Percentiles rank a stretch among this genome's conserved stretches.
Conservation (phyloP, 2,329 filamentous ascomycete species). For the Aureobasidium vineae region DNA sequence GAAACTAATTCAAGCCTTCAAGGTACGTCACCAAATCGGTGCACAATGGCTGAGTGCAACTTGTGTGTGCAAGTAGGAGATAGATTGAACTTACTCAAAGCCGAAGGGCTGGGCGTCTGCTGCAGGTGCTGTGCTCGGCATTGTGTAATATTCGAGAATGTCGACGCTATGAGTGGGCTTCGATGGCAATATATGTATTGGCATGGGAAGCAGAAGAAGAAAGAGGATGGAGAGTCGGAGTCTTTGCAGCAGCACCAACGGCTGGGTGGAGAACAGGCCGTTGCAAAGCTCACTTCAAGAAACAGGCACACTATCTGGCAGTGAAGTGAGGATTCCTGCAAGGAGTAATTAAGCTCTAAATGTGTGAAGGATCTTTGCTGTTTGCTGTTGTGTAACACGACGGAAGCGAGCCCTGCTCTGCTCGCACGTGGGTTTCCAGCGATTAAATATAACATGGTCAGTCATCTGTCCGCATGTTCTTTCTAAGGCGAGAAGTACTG, state of each 20-base stretch:
- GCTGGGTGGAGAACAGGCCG: slow-evolving; percentile 18
- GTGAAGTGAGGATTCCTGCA: slow-evolving; percentile 14
- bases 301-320: slow-evolving; percentile 8
- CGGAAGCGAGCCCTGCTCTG: background rate
- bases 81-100: slow-evolving; percentile 23
- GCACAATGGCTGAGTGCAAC: slow-evolving; percentile 2
- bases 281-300: slow-evolving; percentile 21
- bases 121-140: slow-evolving; percentile 16
- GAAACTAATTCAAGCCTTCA: background rate
- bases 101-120: slow-evolving; percentile 8
- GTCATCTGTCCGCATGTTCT: background rate
- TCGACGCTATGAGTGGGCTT: slow-evolving; percentile 1
- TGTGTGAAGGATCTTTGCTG: slow-evolving; percentile 12
- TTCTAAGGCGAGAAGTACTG: slow-evolving; percentile 7
- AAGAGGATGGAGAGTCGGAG: background rate
- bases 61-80: background rate
- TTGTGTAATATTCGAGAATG: slow-evolving; percentile 22
- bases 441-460: slow-evolving; percentile 22
- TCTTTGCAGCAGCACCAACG: slow-evolving; percentile 5
- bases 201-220: slow-evolving; percentile 9
- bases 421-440: slow-evolving; percentile 12
- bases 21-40: slow-evolving; percentile 16
- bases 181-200: slow-evolving; percentile 22
- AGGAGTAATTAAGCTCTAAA: slow-evolving; percentile 15
- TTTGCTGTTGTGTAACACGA: slow-evolving; percentile 18